Base-by-base conservation (phyloP, 2,329 filamentous ascomycete species). In the Venturia pyrina region DNA sequence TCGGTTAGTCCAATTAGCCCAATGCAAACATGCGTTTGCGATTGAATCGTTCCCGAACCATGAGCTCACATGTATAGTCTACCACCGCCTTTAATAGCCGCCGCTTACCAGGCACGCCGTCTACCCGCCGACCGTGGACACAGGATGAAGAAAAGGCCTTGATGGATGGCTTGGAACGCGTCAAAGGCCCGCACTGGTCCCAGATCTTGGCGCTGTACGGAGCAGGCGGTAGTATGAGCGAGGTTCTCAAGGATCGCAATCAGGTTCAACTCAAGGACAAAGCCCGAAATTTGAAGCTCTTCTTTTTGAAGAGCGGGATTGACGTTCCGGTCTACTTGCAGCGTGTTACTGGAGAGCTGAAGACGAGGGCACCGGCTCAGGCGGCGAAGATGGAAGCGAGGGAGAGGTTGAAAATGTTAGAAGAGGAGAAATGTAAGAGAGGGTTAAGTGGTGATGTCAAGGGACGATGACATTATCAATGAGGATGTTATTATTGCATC, bases 181-280 rank as follows among this genome's bases (percentile, higher is more conserved):
- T 96, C 60, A 92, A 93, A 73, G 92, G 92, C 0, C 92, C 92
- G 21, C 91, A 96, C 72, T 96, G 92, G 92, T 93, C 90, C 70
- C 91, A 96, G 73, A 96, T 96, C 60, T 80, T 96, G 15, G 88
- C 88, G 1, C 83, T 96, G 53, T 96, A 93, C 73, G 92, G 92
- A 0, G 83, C 86, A 0, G 89, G 88, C 53, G 92, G 92, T 5
- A 89, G 88, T 0, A 85, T 93, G 32, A 93, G 87, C 60, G 89
- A 93, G 70, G 89, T 93, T 32, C 81, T 96, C 24, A 93, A 93
- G 70, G 92, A 96, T 73, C 85, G 91, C 43, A 96, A 92, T 57
- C 91, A 96, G 73, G 92, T 96, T 0, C 92, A 96, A 73, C 81
- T 96, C 15, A 96, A 96, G 75, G 91, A 96, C 73, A 96, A 96